Percentiles rank a stretch among this genome's conserved stretches.
phyloP scores from a whole-genome alignment of 2,329 filamentous ascomycete genomes.

The Diaporthe ampelina region DNA sequence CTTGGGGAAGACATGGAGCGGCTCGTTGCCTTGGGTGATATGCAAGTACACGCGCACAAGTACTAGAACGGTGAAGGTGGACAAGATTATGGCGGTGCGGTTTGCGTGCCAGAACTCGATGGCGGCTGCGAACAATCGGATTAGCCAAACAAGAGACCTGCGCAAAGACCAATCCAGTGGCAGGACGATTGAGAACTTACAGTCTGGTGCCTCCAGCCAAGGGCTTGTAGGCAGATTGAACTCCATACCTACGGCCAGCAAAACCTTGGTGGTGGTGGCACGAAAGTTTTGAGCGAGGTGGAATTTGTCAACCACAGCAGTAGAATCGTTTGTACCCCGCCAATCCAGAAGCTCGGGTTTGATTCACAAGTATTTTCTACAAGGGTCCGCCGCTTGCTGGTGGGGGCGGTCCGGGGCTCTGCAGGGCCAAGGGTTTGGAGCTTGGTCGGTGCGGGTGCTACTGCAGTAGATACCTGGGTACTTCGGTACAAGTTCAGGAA shows the following conservation, averaged over 20 bases:
- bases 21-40: slow-evolving; percentile 51
- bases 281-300: not conserved
- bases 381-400: not conserved
- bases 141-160: not conserved
- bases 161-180: not conserved
- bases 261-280: slow-evolving; percentile 3
- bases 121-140: slow-evolving; percentile 40
- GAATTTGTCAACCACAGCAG: slow-evolving; percentile 9
- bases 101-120: slow-evolving; percentile 62
- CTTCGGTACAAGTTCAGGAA: not conserved
- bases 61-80: slow-evolving; percentile 54
- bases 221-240: slow-evolving; percentile 31
- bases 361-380: slow-evolving; percentile 11
- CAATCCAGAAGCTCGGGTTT: slow-evolving; percentile 37
- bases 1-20: slow-evolving; percentile 55
- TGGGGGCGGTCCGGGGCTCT: slow-evolving; percentile 12
- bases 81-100: slow-evolving; percentile 60
- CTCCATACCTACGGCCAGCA: slow-evolving; percentile 32
- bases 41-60: slow-evolving; percentile 60
- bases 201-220: slow-evolving; percentile 36
- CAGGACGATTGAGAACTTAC: slow-evolving; percentile 22
- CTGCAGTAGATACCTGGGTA: not conserved
- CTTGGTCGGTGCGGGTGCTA: not conserved
- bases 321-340: slow-evolving; percentile 32
- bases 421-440: slow-evolving; percentile 7